A percentile compares a stretch with the other conserved stretches of the same genome.
phyloP scores from a whole-genome alignment of 768 basidiomycete genomes.

The Collybia sp. region DNA sequence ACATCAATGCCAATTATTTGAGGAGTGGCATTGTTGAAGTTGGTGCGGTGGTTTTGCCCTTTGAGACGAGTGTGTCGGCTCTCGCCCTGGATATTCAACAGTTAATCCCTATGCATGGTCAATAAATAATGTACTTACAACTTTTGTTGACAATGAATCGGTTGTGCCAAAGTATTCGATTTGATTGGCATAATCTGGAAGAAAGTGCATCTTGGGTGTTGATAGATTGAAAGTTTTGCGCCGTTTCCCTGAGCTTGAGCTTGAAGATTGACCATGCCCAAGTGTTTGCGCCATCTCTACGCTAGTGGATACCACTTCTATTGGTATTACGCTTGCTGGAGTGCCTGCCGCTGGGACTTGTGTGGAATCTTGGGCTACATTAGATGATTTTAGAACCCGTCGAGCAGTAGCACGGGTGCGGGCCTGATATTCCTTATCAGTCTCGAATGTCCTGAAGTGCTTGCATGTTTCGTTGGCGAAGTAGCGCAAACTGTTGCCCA shows the following conservation, averaged over 20 bases:
- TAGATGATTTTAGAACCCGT: not conserved
- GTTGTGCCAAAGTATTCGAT: slow-evolving; percentile 16
- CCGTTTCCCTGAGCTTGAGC: not conserved
- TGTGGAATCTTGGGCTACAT: not conserved
- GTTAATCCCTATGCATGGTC: not conserved
- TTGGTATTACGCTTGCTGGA: no score
- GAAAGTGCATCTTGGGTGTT: slow-evolving; percentile 25
- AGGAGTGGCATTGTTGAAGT: slow-evolving; percentile 9
- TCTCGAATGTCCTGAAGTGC: slow-evolving; percentile 17
- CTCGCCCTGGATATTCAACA: not conserved
- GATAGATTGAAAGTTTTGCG: slow-evolving; percentile 14
- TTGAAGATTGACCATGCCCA: slow-evolving; percentile 8
- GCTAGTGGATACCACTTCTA: no score
- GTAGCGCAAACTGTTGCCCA: slow-evolving; percentile 12
- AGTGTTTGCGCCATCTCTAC: no score
- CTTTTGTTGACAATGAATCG: slow-evolving; percentile 22
- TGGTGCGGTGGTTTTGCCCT: slow-evolving; percentile 6
- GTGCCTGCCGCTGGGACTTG: no score
- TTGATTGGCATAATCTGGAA: slow-evolving; percentile 18
- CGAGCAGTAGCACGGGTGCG: not conserved
- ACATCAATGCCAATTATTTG: slow-evolving; percentile 12
- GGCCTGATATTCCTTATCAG: slow-evolving; percentile 6
- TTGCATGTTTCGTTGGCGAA: slow-evolving; percentile 17
- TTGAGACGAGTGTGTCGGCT: slow-evolving; percentile 7
- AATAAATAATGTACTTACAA: no score